Evolutionary conservation across 148 eudicot genomes (phyloP).

Genomic region (Vaccinium darrowii): DNA sequence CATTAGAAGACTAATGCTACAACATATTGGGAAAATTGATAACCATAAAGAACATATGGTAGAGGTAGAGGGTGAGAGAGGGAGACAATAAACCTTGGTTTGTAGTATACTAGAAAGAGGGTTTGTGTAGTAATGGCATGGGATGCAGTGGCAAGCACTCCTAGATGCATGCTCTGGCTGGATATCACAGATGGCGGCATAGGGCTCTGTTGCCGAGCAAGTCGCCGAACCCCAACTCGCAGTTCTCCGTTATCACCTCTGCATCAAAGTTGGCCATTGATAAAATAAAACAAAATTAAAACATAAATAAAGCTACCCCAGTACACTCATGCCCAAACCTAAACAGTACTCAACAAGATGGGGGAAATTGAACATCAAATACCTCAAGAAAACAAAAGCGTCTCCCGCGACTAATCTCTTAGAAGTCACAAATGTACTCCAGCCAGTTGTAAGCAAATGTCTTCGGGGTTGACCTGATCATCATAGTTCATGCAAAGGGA

Average conservation of each 20-base stretch:
- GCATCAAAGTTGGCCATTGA: slow-evolving; percentile 28
- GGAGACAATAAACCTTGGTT: slow-evolving; percentile 58
- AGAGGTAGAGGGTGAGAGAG: background rate
- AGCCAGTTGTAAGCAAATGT: slow-evolving; percentile 94
- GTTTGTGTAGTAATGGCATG: slow-evolving; percentile 67
- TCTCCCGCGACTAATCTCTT: slow-evolving; percentile 90
- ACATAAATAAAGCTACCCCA: slow-evolving; percentile 24
- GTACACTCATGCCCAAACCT: slow-evolving; percentile 23
- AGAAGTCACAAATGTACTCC: slow-evolving; percentile 90
- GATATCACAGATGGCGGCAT: slow-evolving; percentile 91
- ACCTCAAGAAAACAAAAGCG: slow-evolving; percentile 90
- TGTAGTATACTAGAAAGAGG: slow-evolving; percentile 70
- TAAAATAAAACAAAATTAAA: background rate
- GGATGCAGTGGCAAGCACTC: slow-evolving; percentile 89
- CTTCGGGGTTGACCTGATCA: slow-evolving; percentile 86
- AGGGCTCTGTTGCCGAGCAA: slow-evolving; percentile 58
- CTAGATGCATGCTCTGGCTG: slow-evolving; percentile 97
- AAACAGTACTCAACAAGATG: background rate
- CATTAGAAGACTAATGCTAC: background rate
- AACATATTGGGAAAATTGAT: background rate
- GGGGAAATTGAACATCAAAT: slow-evolving; percentile 19
- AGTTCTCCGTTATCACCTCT: slow-evolving; percentile 72
- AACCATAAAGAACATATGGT: background rate
- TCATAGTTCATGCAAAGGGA: background rate
- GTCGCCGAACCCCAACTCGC: slow-evolving; percentile 77